Evolutionary conservation across 805 yeast species (phyloP).

Genomic region (Hanseniaspora nectarophila): DNA sequence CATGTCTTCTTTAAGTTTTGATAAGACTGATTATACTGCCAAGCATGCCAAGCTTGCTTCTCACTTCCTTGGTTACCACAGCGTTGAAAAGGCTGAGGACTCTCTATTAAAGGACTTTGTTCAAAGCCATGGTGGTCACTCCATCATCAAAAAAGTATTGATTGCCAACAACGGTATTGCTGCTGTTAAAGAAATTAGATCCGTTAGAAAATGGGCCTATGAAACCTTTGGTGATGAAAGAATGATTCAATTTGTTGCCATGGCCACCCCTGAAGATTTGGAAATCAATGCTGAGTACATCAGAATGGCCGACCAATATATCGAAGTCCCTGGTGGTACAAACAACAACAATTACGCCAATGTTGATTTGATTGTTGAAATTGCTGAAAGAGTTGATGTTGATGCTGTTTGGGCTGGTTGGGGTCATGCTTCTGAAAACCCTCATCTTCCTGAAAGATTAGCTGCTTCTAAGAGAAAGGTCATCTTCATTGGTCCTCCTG

Average conservation of each 20-base stretch:
- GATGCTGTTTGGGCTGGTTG: constrained; percentile 99
- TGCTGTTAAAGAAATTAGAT: constrained; percentile 95
- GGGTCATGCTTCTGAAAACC: constrained; percentile 99
- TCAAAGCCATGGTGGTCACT: constrained; percentile 78
- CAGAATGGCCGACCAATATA: constrained; percentile 97
- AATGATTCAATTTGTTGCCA: constrained; percentile 85
- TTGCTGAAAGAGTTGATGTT: constrained; percentile 91
- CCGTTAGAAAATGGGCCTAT: constrained; percentile 97
- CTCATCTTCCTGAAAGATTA: constrained; percentile 79
- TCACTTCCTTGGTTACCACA: constrained; percentile 73
- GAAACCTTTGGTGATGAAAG: constrained; percentile 96
- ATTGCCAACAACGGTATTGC: constrained; percentile 99
- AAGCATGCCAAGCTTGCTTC: constrained; percentile 41
- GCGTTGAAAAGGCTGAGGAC: constrained; percentile 67
- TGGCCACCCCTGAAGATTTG: constrained; percentile 99
- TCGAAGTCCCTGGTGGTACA: constrained; percentile 98
- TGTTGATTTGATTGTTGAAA: constrained; percentile 90
- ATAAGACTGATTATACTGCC: constrained; percentile 27
- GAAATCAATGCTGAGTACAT: constrained; percentile 95
- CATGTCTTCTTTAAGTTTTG: constrained; percentile 16
- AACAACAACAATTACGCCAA: constrained; percentile 97
- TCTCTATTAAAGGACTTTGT: constrained; percentile 74
- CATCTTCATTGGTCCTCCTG: constrained; percentile 97
- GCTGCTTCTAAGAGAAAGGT: constrained; percentile 87
- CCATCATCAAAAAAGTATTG: constrained; percentile 75